These are phyloP conservation scores for Parsonsia alboflavescens DNA, from an alignment of 257 asterid genomes.

Conservation along the genomic window DNA sequence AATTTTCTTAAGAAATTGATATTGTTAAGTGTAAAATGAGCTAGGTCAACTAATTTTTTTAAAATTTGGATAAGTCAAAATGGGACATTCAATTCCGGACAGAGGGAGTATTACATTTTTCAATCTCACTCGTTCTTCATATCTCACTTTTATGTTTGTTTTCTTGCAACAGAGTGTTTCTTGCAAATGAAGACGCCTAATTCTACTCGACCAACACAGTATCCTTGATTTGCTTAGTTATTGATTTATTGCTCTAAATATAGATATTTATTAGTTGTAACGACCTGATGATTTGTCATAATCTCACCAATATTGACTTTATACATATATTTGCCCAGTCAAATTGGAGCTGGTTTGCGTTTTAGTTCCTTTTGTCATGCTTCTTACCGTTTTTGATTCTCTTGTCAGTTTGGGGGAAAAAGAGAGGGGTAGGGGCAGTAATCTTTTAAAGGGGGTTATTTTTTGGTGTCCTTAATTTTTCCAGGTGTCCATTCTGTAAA, in stretches of 20 bases:
- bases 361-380: background rate
- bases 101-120: background rate
- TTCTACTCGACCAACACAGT: slow-evolving; percentile 92
- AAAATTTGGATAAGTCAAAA: too few species aligned
- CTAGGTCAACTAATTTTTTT: too few species aligned
- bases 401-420: background rate
- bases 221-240: slow-evolving; percentile 46
- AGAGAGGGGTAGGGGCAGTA: background rate
- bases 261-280: background rate
- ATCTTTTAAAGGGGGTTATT: background rate
- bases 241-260: slow-evolving; percentile 1
- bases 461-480: slow-evolving; percentile 52
- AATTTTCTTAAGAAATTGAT: too few species aligned
- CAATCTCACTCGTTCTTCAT: background rate
- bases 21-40: too few species aligned
- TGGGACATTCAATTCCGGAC: too few species aligned
- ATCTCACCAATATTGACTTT: background rate
- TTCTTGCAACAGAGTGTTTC: slow-evolving; percentile 67
- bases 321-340: background rate
- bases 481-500: slow-evolving; percentile 95
- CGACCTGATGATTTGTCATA: background rate
- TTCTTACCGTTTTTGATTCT: background rate
- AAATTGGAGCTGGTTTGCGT: background rate
- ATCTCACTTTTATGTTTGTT: slow-evolving; percentile 9
- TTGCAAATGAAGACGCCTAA: slow-evolving; percentile 97